phyloP scores from a whole-genome alignment of 352 stramenopile species.

The Paralagenidium karlingii region DNA sequence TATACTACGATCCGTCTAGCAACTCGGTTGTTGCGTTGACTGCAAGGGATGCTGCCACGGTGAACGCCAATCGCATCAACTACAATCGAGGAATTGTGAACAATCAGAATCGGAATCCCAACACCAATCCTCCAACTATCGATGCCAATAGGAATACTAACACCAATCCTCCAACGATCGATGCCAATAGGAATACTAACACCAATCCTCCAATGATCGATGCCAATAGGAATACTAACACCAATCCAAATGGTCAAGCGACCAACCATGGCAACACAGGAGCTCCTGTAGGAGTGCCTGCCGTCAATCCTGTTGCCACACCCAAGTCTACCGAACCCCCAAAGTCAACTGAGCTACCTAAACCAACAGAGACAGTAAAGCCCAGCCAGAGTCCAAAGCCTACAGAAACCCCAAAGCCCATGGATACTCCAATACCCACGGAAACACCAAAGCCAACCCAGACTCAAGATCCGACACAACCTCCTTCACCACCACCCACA shows the following conservation, averaged over 20 bases:
- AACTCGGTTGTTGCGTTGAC: too few species aligned
- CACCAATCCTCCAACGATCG: background rate
- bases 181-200: constrained; percentile 1
- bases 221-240: background rate
- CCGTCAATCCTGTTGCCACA: too few species aligned
- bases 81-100: background rate
- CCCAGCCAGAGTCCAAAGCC: too few species aligned
- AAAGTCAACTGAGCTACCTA: too few species aligned
- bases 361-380: too few species aligned
- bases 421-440: background rate
- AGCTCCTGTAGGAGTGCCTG: background rate
- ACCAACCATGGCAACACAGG: background rate
- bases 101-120: background rate
- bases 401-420: too few species aligned
- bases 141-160: background rate
- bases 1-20: too few species aligned
- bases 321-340: too few species aligned
- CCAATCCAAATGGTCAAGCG: background rate
- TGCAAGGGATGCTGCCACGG: too few species aligned
- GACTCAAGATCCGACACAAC: background rate
- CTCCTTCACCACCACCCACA: constrained; percentile 1
- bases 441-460: background rate
- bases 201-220: constrained; percentile 1
- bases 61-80: background rate
- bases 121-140: background rate